Evolutionary conservation across 1,284 basidiomycete species (phyloP), one percentile per base, ranked within the genome.

Genomic region (Dichomitus squalens): DNA sequence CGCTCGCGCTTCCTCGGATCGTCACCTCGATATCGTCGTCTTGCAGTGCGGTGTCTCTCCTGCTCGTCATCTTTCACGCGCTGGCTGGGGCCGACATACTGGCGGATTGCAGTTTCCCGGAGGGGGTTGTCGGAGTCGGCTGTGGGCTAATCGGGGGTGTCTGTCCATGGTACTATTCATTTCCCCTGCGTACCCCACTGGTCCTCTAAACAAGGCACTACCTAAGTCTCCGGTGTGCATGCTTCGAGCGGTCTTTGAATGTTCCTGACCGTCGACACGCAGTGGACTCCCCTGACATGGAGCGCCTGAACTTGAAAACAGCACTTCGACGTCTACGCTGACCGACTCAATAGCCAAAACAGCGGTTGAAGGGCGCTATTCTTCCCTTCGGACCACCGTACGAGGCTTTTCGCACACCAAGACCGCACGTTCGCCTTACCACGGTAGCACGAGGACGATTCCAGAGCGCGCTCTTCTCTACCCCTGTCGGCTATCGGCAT

Each of bases 401-500:
- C n/a, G 44, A 33, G 31, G 29, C n/a, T 29, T 47, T 14, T 47
- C 8, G 20, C 14, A 7, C 18, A 20, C 50, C 40, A 14, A 35
- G 39, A 41, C 31, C 31, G 50, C 39, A 39, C 18, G 27, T 49
- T 46, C 53, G 52, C 52, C 52, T 44, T 25, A 31, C 40, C 31
- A 41, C 41, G 41, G 41, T 21, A 23, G 27, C 27, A 4, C 29
- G 29, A 33, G n/a, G n/a, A 27, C 44, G 25, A 3, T 11, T 18
- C 29, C 8, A 33, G 29, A 31, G 18, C 12, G 14, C 44, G 11
- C 27, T 14, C 23, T 54, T 47, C 51, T 44, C 29, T 53, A 11
- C 47, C 39, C 14, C 31, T 40, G 23, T 46, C 43, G 54, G 51
- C 7, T 53, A 55, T 49, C 52, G 52, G 60, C 60, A 57, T 49